Conservation (phyloP, 1,284 basidiomycete genomes). For the Cerioporus squamosus region DNA sequence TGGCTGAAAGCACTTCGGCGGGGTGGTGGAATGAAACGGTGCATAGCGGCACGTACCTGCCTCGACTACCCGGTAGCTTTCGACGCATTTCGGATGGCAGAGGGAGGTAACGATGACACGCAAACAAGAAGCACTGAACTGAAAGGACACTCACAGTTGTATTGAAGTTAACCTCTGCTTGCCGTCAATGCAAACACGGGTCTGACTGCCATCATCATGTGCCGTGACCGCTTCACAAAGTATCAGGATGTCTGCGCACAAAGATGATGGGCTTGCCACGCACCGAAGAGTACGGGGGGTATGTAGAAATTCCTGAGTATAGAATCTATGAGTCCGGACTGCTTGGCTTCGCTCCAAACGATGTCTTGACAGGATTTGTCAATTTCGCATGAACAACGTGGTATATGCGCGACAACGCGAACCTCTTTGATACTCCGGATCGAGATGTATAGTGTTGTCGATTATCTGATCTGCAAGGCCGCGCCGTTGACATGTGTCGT, state of each 20-base stretch:
- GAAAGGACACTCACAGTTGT: constrained; percentile 46
- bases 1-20: no score
- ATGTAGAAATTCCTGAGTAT: constrained; percentile 48
- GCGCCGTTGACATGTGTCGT: constrained; percentile 13
- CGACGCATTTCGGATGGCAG: background rate
- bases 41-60: background rate
- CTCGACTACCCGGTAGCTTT: background rate
- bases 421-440: constrained; percentile 61
- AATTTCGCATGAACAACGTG: background rate
- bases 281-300: constrained; percentile 72
- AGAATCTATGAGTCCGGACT: constrained; percentile 45
- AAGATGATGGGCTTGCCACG: constrained; percentile 11
- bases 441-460: constrained; percentile 48
- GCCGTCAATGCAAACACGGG: constrained; percentile 73
- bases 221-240: constrained; percentile 44
- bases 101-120: background rate
- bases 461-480: constrained; percentile 48
- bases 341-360: constrained; percentile 56
- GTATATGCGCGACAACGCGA: constrained; percentile 6
- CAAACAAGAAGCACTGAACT: background rate
- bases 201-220: constrained; percentile 63
- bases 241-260: background rate
- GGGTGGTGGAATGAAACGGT: no score
- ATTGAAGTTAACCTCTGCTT: constrained; percentile 81
- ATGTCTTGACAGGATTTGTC: constrained; percentile 40